These are phyloP conservation scores for Stereocaulon alpinum DNA, from an alignment of 495 filamentous ascomycete genomes.

Conservation along the genomic window DNA sequence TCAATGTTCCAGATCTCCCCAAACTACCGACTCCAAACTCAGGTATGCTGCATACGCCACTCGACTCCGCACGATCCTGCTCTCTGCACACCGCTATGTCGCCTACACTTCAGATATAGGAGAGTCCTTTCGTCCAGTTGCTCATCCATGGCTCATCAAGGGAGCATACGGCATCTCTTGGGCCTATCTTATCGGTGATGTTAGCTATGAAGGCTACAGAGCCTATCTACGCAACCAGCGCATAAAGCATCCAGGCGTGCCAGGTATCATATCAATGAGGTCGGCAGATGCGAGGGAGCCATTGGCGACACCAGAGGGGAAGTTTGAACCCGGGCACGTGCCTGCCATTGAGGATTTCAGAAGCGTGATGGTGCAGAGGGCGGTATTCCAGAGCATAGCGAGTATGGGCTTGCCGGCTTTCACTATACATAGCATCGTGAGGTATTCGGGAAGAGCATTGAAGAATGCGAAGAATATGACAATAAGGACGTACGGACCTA, in stretches of 20 bases:
- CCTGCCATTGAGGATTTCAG: slow-evolving; percentile 81
- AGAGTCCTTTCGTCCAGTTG: slow-evolving; percentile 90
- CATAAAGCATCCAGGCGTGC: slow-evolving; percentile 38
- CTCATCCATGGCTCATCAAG: slow-evolving; percentile 70
- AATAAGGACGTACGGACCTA: slow-evolving; percentile 75
- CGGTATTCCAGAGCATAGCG: slow-evolving; percentile 79
- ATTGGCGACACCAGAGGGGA: slow-evolving; percentile 6
- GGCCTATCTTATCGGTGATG: slow-evolving; percentile 85
- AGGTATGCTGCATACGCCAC: slow-evolving; percentile 91
- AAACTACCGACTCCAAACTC: slow-evolving; percentile 73
- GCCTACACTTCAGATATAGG: slow-evolving; percentile 97
- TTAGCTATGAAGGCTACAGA: slow-evolving; percentile 90
- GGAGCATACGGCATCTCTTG: slow-evolving; percentile 86
- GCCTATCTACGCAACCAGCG: slow-evolving; percentile 75
- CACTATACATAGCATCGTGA: slow-evolving; percentile 86
- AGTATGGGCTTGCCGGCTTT: slow-evolving; percentile 92
- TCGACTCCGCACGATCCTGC: slow-evolving; percentile 76
- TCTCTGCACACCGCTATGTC: slow-evolving; percentile 88
- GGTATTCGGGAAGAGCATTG: slow-evolving; percentile 71
- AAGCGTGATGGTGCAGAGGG: slow-evolving; percentile 82
- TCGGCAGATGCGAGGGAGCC: slow-evolving; percentile 17
- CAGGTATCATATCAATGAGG: slow-evolving; percentile 17
- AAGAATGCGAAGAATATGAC: slow-evolving; percentile 65
- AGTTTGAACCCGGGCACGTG: slow-evolving; percentile 36
- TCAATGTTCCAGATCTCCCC: slow-evolving; percentile 46